Evolutionary conservation across 148 eudicot genomes (phyloP), one percentile per base, ranked within the genome.

Genomic region (Dianthus caryophyllus): DNA sequence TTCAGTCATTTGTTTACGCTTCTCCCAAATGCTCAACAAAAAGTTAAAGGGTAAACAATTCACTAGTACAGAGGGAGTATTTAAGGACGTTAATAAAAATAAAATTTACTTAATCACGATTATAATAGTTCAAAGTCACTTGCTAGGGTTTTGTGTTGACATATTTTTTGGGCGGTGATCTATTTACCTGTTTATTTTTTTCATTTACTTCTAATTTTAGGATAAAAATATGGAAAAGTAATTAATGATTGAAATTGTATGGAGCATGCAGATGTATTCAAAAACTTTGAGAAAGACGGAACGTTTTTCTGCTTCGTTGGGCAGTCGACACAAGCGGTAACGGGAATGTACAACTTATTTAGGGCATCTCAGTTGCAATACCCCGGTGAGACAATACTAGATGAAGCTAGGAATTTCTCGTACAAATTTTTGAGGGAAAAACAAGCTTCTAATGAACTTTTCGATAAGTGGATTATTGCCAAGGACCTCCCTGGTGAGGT

Each of bases 401-500:
- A 76, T 16, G 80, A 80, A 26, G 97, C 97, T 67, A 82, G 63
- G 18, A 54, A 46, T 2, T 90, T 82, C 74, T 84, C 97, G 0
- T 76, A 58, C 38, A 69, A 78, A 1, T 84, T 67, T 27, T 76
- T 90, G 62, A 78, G 76, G 53, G 67, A 83, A 47, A 88, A 80
- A 56, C 84, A 78, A 76, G 80, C 81, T 43, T 70, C 73, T 25
- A 76, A 79, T 52, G 70, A 83, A 48, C 84, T 88, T 20, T 30
- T 81, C 5, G 94, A 88, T 78, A 88, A 88, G 72, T 88, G 94
- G 94, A 83, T 82, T 51, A 88, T 88, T 31, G 22, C 76, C 27
- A 85, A 88, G 47, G 89, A 88, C 60, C 56, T 85, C 0, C 85
- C 85, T 5, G 94, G 89, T 0, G 94, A 88, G 89, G 94, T 88